Evolutionary conservation across 2,329 filamentous ascomycete species (phyloP).

Genomic region (Fusarium temperatum): DNA sequence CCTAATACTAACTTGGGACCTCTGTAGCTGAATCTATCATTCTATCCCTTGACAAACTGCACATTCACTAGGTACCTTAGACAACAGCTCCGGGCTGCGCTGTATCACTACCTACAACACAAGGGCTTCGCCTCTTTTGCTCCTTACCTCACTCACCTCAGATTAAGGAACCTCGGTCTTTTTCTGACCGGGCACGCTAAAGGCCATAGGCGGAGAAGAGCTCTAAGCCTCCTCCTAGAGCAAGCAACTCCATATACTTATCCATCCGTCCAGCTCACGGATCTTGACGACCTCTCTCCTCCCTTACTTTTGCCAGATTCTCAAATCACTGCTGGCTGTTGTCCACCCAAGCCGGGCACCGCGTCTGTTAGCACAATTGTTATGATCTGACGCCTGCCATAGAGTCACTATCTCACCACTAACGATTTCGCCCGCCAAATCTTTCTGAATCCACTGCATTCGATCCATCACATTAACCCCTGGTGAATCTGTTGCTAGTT

Average conservation of each 20-base stretch:
- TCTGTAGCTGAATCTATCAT: background rate
- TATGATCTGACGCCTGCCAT: background rate
- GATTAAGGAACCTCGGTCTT: slow-evolving; percentile 11
- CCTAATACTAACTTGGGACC: background rate
- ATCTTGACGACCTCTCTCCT: background rate
- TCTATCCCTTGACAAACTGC: background rate
- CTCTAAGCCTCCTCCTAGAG: slow-evolving; percentile 29
- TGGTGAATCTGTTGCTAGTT: background rate
- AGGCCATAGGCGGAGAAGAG: slow-evolving; percentile 27
- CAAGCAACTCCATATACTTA: slow-evolving; percentile 3
- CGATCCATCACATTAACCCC: background rate
- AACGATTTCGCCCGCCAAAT: background rate
- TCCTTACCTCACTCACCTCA: slow-evolving; percentile 17
- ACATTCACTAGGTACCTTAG: background rate
- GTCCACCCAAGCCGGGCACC: background rate
- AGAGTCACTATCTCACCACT: background rate
- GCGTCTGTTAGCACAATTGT: background rate
- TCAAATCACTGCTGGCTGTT: background rate
- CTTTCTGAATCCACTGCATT: background rate
- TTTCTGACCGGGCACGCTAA: slow-evolving; percentile 4
- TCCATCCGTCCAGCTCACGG: slow-evolving; percentile 11
- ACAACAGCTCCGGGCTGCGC: background rate
- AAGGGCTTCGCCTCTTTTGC: slow-evolving; percentile 19
- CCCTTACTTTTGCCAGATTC: background rate
- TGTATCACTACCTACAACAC: background rate